A percentile compares a stretch with the other conserved stretches of the same genome.
Evolutionary conservation across 257 asterid genomes (phyloP).

Genomic region (Salvia miltiorrhiza): DNA sequence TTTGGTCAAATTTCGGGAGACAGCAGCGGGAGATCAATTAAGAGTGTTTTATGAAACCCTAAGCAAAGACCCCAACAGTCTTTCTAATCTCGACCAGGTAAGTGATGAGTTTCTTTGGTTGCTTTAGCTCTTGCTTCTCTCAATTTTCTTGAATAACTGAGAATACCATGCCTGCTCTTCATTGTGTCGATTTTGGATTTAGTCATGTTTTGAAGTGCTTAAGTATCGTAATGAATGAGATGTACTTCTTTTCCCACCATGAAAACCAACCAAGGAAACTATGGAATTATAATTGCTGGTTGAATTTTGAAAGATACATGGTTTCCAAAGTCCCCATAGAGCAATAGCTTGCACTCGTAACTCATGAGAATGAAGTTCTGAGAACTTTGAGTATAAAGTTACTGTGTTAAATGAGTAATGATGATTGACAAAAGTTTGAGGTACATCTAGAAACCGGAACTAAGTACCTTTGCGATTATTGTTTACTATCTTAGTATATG

Average conservation of each 20-base stretch:
- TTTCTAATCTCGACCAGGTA: conserved; percentile 96
- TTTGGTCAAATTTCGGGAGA: conserved; percentile 89
- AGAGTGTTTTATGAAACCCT: conserved; percentile 92
- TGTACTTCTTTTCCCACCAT: background rate
- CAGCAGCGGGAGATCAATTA: conserved; percentile 97
- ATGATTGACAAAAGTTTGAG: background rate
- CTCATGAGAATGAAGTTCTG: too few relatives aligned
- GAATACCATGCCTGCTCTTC: background rate
- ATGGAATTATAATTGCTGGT: background rate
- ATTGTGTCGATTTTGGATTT: too few relatives aligned
- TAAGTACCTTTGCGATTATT: background rate
- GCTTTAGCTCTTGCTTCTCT: background rate
- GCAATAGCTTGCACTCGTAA: background rate
- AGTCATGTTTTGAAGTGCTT: background rate
- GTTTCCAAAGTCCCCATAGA: background rate
- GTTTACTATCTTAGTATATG: background rate
- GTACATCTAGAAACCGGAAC: background rate
- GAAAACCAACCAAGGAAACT: background rate
- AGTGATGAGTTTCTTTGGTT: conserved; percentile 24
- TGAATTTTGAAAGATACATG: background rate
- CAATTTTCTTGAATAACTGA: background rate
- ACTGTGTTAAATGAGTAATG: background rate
- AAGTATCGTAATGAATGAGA: background rate
- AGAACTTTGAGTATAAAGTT: background rate
- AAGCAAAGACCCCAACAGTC: conserved; percentile 99